A percentile compares a stretch with the other conserved stretches of the same genome.
These are phyloP conservation scores for Hyphopichia fennica DNA, from an alignment of 1,139 yeast genomes.

Conservation along the genomic window DNA sequence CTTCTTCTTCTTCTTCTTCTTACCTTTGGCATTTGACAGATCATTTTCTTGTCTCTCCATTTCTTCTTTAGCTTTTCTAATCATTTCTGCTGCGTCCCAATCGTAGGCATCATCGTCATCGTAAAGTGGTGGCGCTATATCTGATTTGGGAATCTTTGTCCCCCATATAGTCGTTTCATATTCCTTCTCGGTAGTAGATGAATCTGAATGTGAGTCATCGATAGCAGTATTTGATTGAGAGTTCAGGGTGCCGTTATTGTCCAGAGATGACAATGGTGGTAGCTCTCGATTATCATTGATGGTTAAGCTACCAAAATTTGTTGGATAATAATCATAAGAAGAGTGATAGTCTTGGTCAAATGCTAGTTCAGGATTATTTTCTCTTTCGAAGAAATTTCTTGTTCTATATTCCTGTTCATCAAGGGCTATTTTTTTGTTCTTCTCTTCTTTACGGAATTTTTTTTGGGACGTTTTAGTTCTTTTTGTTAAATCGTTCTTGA, in stretches of 20 bases:
- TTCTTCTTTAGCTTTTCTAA: constrained; percentile 50
- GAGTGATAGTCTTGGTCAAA: constrained; percentile 8
- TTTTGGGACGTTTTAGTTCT: constrained; percentile 55
- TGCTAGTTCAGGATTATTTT: constrained; percentile 40
- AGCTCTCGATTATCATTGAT: constrained; percentile 28
- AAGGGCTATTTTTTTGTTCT: constrained; percentile 59
- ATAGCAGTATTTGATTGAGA: constrained; percentile 5
- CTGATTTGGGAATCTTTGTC: constrained; percentile 49
- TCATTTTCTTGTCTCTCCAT: constrained; percentile 30
- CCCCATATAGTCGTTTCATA: constrained; percentile 60
- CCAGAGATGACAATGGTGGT: constrained; percentile 18
- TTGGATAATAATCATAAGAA: constrained; percentile 13
- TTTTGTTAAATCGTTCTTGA: constrained; percentile 58
- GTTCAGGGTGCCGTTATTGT: constrained; percentile 3
- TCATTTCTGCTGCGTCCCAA: constrained; percentile 50
- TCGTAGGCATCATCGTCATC: constrained; percentile 34
- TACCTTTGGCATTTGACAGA: constrained; percentile 22
- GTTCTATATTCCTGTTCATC: constrained; percentile 60
- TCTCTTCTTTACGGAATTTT: constrained; percentile 66
- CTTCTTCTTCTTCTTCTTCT: constrained; percentile 44
- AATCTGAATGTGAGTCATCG: constrained; percentile 10
- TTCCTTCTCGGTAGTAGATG: constrained; percentile 5
- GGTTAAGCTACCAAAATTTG: constrained; percentile 30
- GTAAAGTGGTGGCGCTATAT: constrained; percentile 18
- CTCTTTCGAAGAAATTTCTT: constrained; percentile 56